Evolutionary conservation across 768 basidiomycete genomes (phyloP), one percentile per base, ranked within the genome.

Genomic region (Pilatotrama ljubarskyi): DNA sequence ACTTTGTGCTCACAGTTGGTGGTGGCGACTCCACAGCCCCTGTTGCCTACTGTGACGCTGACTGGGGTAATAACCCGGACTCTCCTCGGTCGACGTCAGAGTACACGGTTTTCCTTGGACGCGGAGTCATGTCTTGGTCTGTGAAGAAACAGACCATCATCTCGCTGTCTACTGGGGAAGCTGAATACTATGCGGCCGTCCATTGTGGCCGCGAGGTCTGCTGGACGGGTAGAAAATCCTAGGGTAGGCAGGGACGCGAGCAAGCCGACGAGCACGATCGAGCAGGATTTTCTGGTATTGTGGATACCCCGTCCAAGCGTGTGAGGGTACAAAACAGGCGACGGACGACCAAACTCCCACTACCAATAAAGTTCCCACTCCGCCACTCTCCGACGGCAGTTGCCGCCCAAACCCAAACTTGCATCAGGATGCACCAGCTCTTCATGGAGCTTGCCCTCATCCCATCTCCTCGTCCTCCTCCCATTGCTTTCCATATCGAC

Each of bases 141-240:
- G 73, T 74, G 0, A 70, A 73, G 44, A 69, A 73, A 47, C 82
- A 83, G 64, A 43, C 59, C 1, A 70, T 70, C 0, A 69, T 80
- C 22, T 66, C 81, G 0, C 63, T 71, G 0, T 82, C 78, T 0
- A 78, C 74, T 0, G 71, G 70, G 3, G 77, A 83, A 62, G 75
- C 78, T 0, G 80, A 82, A 68, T 81, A 78, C 64, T 70, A 79
- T 14, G 77, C 77, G 0, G 64, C 66, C 0, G 51, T 66, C 0
- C 69, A 76, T 26, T 72, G 72, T 0, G 57, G 69, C 0, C 68
- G 73, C 41, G 70, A 80, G 58, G 68, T 66, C 5, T 10, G 77
- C 4, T 81, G 78, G 78, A n/a, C n/a, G n/a, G n/a, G n/a, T n/a
- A n/a, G n/a, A n/a, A n/a, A n/a, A n/a, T n/a, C n/a, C n/a, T n/a